A percentile compares a stretch with the other conserved stretches of the same genome.
Conservation (phyloP, 495 filamentous ascomycete genomes). For the Penicillium salamii region DNA sequence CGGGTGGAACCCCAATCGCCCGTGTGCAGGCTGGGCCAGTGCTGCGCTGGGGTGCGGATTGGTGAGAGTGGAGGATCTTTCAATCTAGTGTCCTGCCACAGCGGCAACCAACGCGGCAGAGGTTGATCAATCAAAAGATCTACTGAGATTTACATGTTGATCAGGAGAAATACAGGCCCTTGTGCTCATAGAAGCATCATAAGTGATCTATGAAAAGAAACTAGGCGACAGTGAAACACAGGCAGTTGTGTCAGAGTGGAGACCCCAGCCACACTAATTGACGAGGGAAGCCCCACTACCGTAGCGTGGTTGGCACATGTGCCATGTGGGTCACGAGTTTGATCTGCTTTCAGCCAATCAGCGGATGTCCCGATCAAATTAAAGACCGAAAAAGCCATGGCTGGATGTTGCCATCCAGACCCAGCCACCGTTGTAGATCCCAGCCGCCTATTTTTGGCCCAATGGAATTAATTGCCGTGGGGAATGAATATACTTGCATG, state of each 20-base stretch:
- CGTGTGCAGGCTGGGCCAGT: slow-evolving; percentile 62
- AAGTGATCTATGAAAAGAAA: slow-evolving; percentile 25
- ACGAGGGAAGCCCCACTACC: slow-evolving; percentile 5
- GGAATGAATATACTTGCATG: neutral
- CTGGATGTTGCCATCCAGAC: slow-evolving; percentile 14
- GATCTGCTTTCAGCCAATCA: neutral
- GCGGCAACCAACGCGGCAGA: neutral
- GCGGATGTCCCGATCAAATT: neutral
- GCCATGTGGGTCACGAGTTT: neutral
- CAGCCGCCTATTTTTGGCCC: slow-evolving; percentile 27
- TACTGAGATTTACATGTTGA: neutral
- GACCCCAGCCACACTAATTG: slow-evolving; percentile 24
- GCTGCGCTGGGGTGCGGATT: slow-evolving; percentile 62
- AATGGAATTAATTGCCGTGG: slow-evolving; percentile 9
- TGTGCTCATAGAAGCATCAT: slow-evolving; percentile 1
- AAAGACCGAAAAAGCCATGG: slow-evolving; percentile 9
- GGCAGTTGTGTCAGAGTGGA: slow-evolving; percentile 11
- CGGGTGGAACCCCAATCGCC: slow-evolving; percentile 65
- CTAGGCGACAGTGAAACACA: slow-evolving; percentile 18
- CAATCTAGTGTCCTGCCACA: slow-evolving; percentile 29
- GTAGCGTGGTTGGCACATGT: slow-evolving; percentile 6
- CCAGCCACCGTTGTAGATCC: slow-evolving; percentile 30
- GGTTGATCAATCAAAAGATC: neutral
- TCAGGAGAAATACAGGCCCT: neutral
- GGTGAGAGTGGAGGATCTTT: slow-evolving; percentile 67